Conservation (phyloP, 208 protist species). For the Lotmaria passim region DNA sequence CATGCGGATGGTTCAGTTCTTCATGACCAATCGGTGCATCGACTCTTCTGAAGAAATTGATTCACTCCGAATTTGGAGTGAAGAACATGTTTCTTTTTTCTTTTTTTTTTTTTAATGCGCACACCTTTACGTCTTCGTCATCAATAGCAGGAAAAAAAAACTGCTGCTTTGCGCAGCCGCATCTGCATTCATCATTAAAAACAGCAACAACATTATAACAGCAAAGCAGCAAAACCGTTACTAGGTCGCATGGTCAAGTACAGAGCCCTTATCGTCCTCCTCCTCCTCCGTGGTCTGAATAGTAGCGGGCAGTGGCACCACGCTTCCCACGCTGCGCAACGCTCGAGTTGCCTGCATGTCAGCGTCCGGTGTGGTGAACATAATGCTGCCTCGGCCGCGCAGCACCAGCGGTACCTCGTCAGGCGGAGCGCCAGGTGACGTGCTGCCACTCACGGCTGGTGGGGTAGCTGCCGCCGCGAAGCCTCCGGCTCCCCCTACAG, state of each 20-base stretch:
- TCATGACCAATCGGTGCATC: too few relatives aligned
- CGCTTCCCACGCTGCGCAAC: slow-evolving; percentile 6
- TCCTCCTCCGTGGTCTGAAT: not conserved
- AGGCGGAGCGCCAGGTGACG: not conserved
- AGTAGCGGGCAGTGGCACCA: too few relatives aligned
- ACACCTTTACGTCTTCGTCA: not conserved
- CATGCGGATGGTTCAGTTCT: too few relatives aligned
- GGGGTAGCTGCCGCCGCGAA: not conserved
- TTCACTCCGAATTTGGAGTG: too few relatives aligned
- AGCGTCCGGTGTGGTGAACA: slow-evolving; percentile 20
- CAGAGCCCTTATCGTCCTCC: not conserved
- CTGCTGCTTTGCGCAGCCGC: too few relatives aligned
- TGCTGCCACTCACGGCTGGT: not conserved
- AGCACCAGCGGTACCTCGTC: slow-evolving; percentile 22
- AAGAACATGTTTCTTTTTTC: too few relatives aligned
- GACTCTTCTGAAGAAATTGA: too few relatives aligned
- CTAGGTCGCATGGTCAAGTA: not conserved
- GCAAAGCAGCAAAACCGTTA: not conserved
- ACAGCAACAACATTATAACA: not conserved
- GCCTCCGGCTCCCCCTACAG: not conserved
- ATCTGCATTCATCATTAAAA: too few relatives aligned
- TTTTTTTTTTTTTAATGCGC: too few relatives aligned
- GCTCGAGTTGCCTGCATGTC: slow-evolving; percentile 5
- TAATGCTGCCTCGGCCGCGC: slow-evolving; percentile 21
- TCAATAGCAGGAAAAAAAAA: too few relatives aligned